Conservation (phyloP, 2,329 filamentous ascomycete species). For the Xylaria sp. region DNA sequence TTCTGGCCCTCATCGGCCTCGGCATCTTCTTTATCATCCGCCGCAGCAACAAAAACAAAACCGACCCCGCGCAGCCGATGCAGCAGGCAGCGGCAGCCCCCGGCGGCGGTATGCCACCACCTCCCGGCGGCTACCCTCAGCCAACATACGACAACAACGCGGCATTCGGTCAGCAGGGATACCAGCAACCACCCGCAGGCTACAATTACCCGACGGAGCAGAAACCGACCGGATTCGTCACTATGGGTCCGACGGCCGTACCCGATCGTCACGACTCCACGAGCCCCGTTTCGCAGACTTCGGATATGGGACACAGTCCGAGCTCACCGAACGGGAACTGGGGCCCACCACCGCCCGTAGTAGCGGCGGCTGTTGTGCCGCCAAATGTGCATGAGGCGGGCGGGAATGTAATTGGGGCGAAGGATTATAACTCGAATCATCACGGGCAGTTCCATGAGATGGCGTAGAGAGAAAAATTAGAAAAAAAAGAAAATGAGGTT, state of each 20-base stretch:
- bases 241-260: constrained; percentile 11
- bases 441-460: constrained; percentile 40
- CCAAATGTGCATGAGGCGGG: constrained; percentile 37
- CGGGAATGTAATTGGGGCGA: constrained; percentile 31
- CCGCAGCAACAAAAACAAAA: constrained; percentile 30
- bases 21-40: constrained; percentile 39
- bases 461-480: background rate
- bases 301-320: constrained; percentile 21
- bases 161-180: constrained; percentile 21
- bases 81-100: constrained; percentile 13
- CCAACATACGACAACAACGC: too few species aligned
- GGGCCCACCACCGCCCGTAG: constrained; percentile 14
- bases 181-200: constrained; percentile 15
- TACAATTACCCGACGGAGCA: constrained; percentile 20
- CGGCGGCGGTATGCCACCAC: background rate
- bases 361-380: constrained; percentile 23
- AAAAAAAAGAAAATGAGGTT: too few species aligned
- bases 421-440: constrained; percentile 31
- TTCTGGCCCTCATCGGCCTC: constrained; percentile 37
- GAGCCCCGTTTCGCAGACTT: constrained; percentile 27
- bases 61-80: constrained; percentile 12
- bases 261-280: constrained; percentile 28
- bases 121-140: constrained; percentile 19
- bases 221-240: constrained; percentile 27
- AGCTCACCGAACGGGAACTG: constrained; percentile 25